Evolutionary conservation across 2,329 filamentous ascomycete genomes (phyloP), one percentile per base, ranked within the genome.

Genomic region (Aspergillus intermedius): DNA sequence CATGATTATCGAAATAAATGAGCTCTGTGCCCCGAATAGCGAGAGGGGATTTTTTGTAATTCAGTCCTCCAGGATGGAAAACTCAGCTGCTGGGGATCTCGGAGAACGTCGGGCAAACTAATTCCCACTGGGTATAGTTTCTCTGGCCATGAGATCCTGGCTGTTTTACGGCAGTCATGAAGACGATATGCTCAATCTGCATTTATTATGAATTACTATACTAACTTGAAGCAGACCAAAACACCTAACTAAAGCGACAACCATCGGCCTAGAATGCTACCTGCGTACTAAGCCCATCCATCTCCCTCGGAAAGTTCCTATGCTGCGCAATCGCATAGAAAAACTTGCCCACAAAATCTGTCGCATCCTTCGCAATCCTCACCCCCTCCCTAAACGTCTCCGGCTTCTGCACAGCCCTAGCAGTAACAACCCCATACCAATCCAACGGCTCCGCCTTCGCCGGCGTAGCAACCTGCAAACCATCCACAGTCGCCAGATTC

Each of bases 371-470:
- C 0, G 76, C 77, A 53, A 90, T 82, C 49, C 78, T 71, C 3
- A 87, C 61, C 0, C 76, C 75, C 59, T 87, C 81, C 55, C 74
- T 80, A 55, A 88, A 73, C 51, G 76, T 79, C 17, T 81, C 75
- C 0, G 83, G 75, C 21, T 76, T 67, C 4, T 73, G 68, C 10
- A 74, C 67, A 39, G 74, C 67, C 13, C 69, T 73, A 10, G 85
- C 74, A 0, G 88, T 91, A 0, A 91, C 83, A 1, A 94, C 86
- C 44, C 88, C 88, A 56, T 89, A 93, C 54, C 79, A 85, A 56
- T 88, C 83, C 0, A 80, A 72, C 0, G 52, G 82, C 78, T 15
- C 76, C 69, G 1, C 64, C 1, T 76, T 75, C 57, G 80, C 76
- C 4, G 69, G 50, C 56, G 82, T 68, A 4, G 73, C 74, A 1